phyloP scores from a whole-genome alignment of 257 asterid species.

The Ehretia macrophylla region DNA sequence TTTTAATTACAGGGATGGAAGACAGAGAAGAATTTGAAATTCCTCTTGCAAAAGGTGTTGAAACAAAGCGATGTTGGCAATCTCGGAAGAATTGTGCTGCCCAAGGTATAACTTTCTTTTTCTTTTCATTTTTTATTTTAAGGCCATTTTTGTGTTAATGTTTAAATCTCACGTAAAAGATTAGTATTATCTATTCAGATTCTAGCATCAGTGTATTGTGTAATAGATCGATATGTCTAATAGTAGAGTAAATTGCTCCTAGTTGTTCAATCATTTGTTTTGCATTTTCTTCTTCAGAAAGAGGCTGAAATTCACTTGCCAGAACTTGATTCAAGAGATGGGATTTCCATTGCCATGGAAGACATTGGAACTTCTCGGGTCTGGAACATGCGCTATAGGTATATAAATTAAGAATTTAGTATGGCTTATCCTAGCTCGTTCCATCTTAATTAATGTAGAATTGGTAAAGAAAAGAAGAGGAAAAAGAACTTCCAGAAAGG shows the following conservation, averaged over 20 bases:
- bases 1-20: conserved; percentile 41
- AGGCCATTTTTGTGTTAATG: neutral
- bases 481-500: neutral
- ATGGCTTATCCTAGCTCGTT: too few relatives aligned
- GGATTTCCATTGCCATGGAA: conserved; percentile 79
- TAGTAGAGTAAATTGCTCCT: neutral
- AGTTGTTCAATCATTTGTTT: neutral
- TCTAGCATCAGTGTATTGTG: too few relatives aligned
- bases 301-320: conserved; percentile 95
- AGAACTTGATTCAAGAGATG: conserved; percentile 80
- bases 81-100: conserved; percentile 90
- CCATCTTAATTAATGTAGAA: too few relatives aligned
- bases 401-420: neutral
- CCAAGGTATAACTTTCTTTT: conserved; percentile 46
- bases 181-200: too few relatives aligned
- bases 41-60: conserved; percentile 90
- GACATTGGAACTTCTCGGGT: conserved; percentile 82
- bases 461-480: too few relatives aligned
- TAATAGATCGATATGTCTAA: too few relatives aligned
- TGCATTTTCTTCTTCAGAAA: conserved; percentile 36
- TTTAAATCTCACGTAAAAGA: neutral
- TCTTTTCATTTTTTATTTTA: neutral
- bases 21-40: conserved; percentile 74
- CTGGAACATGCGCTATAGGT: conserved; percentile 91
- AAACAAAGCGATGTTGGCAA: conserved; percentile 98